Percentiles rank a stretch among this genome's conserved stretches.
Conservation (phyloP, 345 rosid genomes). For the Eucalyptus grandis region DNA sequence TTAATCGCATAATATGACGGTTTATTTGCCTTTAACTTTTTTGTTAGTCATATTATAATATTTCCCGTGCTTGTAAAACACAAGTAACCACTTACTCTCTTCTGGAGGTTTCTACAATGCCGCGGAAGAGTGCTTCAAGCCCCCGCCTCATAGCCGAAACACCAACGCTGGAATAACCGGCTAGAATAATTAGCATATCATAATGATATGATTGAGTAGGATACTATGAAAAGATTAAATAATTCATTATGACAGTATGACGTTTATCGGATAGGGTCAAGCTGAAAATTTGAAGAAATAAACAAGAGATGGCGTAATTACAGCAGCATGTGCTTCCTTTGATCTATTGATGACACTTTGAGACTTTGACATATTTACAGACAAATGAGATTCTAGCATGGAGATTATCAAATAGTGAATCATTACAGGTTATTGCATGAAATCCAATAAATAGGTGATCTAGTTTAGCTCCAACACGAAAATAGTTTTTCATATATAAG, state of each 20-base stretch:
- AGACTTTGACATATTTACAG: background rate
- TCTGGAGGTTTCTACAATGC: background rate
- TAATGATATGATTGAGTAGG: background rate
- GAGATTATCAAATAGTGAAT: background rate
- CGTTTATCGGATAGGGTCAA: background rate
- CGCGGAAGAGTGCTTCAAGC: background rate
- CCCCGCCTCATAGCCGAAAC: background rate
- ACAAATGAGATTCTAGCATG: background rate
- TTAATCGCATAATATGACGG: background rate
- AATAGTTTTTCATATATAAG: background rate
- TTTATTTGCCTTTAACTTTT: background rate
- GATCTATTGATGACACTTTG: background rate
- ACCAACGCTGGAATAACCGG: background rate
- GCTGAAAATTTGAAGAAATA: background rate
- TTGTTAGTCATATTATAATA: background rate
- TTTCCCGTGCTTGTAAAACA: background rate
- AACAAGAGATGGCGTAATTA: background rate
- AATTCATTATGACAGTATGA: background rate
- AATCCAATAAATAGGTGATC: background rate
- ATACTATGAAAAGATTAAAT: background rate
- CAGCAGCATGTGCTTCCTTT: background rate
- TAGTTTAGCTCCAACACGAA: background rate
- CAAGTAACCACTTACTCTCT: background rate
- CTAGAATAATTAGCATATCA: background rate
- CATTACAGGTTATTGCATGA: background rate